Base-by-base conservation (phyloP, 768 basidiomycete genomes). In the Russula ochroleuca region DNA sequence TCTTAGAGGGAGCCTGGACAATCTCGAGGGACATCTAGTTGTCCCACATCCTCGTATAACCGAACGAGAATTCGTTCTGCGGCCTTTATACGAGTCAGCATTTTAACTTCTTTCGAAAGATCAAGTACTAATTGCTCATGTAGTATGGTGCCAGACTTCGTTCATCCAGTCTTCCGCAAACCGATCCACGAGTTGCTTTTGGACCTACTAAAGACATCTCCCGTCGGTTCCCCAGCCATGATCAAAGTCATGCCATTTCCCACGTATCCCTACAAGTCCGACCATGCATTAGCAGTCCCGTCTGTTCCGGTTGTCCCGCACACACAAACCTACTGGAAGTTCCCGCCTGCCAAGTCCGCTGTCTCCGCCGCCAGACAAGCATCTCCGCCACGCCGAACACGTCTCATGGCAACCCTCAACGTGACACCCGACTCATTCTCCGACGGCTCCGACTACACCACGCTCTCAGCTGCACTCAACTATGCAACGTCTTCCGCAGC, bases 371-470 rank as follows among this genome's bases (percentile, higher is more conserved):
- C 56, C 41, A 49, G 49, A 19, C 69, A 65, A 59, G 61, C 59
- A 75, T 35, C 28, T 50, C 33, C 70, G 23, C 63, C 64, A 8
- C 68, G 67, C 0, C 81, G 78, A 69, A 88, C 91, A 0, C 81
- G 83, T 61, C 72, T 98, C 62, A 98, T 98, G 96, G 88, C 88
- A 0, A 97, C 92, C 1, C 81, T 99, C 61, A 98, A 98, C 72
- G 82, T 82, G 7, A 98, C 96, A 0, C 95, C 96, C 2, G 96
- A 99, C 75, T 97, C 95, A 0, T 98, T 98, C 76, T 98, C 95
- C 0, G 94, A 98, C 66, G 94, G 94, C 11, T 80, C 85, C 0
- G 71, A 74, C 21, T 78, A 88, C 72, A 78, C 81, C 65, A 80
- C 79, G 0, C 67, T 86, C 13, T 67, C 79, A 0, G 72, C 78